Conservation (phyloP, 2,329 filamentous ascomycete genomes). For the Paraconiothyrium brasiliense region DNA sequence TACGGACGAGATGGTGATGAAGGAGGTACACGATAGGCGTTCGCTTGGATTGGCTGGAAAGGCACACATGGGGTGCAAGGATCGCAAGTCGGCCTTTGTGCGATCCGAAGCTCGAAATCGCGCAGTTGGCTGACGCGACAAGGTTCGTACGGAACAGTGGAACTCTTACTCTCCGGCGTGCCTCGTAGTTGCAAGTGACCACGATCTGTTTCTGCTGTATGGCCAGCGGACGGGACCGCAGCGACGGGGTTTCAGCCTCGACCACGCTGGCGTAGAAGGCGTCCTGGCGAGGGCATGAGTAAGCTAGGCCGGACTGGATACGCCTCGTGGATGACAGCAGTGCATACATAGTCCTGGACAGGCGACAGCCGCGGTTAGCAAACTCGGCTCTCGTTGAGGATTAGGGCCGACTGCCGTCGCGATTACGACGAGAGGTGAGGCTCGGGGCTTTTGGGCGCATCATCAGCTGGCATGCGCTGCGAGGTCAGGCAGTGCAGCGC, state of each 20-base stretch:
- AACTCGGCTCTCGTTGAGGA: constrained; percentile 3
- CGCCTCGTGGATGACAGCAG: constrained; percentile 16
- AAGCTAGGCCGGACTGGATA: constrained; percentile 25
- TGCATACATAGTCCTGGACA: constrained; percentile 47
- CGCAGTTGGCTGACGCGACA: background rate
- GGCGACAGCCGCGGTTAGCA: constrained; percentile 37
- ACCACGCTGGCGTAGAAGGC: constrained; percentile 96
- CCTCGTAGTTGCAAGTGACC: constrained; percentile 80
- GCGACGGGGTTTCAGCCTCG: constrained; percentile 78
- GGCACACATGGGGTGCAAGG: background rate
- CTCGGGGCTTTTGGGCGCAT: constrained; percentile 22
- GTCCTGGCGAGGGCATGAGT: constrained; percentile 69
- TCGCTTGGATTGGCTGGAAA: background rate
- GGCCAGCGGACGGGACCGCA: constrained; percentile 79
- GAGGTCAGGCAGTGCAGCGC: constrained; percentile 29
- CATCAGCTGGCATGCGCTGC: constrained; percentile 14
- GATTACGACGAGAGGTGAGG: constrained; percentile 27
- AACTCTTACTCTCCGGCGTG: constrained; percentile 67
- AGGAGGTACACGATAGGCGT: constrained; percentile 1
- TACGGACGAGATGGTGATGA: background rate
- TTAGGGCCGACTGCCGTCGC: constrained; percentile 8
- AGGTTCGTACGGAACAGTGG: background rate
- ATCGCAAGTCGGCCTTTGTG: constrained; percentile 1
- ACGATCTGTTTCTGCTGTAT: constrained; percentile 91
- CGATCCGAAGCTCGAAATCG: background rate